Base-by-base conservation (phyloP, 176 grass and related monocot genomes). In the Cymbopogon citratus region DNA sequence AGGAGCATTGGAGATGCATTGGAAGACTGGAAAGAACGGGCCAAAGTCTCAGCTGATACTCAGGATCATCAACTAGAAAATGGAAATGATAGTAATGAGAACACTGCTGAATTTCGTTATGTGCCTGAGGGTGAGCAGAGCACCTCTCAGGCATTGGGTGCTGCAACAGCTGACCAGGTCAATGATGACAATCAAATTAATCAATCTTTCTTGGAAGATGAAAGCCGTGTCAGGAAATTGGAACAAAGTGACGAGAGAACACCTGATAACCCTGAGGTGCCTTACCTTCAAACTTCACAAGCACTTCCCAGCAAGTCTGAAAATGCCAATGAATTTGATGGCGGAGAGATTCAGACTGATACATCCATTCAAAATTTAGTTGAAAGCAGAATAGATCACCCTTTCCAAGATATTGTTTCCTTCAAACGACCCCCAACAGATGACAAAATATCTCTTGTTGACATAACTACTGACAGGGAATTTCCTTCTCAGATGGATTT, bases 1-100 rank as follows among this genome's bases (percentile, higher is more conserved):
- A 94, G 95, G 83, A 91, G 92, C 64, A 87, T 94, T 28, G 92
- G 90, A 34, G 90, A 94, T 85, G 95, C 95, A 65, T 85, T 98
- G 86, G 71, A 92, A 69, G 95, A 98, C 11, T 98, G 92, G 92
- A 94, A 98, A 94, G 90, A 98, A 86, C 82, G 95, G 63, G 92
- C 88, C 16, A 92, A 64, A 84, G 95, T 98, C 26, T 94, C 95
- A 62, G 84, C 76, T 59, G 95, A 98, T 84, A 66, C 86, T 7
- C 86, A 91, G 81, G 90, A 98, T 81, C 48, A 91, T 69, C 88
- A 80, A 81, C 59, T 85, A 44, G 84, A 92, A 43, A 51, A 62
- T 79, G 81, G 66, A 46, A 86, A 93, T 4, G 77, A 92, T 81
- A 49, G 84, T 70, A 85, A 84, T 87, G 87, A 91, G 46, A 85